Conservation (phyloP, 2,329 filamentous ascomycete genomes). For the Cercospora sojina region DNA sequence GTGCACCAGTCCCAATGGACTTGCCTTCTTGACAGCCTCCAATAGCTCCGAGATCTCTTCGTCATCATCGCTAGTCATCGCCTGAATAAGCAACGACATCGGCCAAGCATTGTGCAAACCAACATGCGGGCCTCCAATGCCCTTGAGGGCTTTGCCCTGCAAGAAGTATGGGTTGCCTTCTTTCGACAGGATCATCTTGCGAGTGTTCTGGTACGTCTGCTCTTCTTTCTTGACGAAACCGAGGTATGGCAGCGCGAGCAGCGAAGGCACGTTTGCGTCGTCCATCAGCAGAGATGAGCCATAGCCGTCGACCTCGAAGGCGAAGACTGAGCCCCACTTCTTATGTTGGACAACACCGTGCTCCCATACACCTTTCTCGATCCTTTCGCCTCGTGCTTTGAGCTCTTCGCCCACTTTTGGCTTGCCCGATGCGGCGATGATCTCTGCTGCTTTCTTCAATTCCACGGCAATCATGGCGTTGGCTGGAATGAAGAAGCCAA, state of each 20-base stretch:
- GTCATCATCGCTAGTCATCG: conserved; percentile 82
- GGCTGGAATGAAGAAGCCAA: conserved; percentile 91
- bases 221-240: conserved; percentile 69
- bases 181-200: conserved; percentile 74
- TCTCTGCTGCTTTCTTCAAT: conserved; percentile 68
- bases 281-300: conserved; percentile 83
- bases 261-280: conserved; percentile 80
- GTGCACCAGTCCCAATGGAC: conserved; percentile 77
- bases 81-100: conserved; percentile 89
- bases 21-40: conserved; percentile 70
- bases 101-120: conserved; percentile 93
- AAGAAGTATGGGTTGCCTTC: conserved; percentile 86
- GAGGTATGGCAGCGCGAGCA: conserved; percentile 74
- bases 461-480: conserved; percentile 97
- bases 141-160: conserved; percentile 70
- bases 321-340: conserved; percentile 75
- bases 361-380: conserved; percentile 76
- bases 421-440: conserved; percentile 64
- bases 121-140: conserved; percentile 83
- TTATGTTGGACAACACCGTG: conserved; percentile 77
- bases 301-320: conserved; percentile 85
- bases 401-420: conserved; percentile 51
- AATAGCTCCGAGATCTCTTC: conserved; percentile 75
- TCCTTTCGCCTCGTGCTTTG: conserved; percentile 59
- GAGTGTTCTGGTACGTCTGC: conserved; percentile 79